A percentile compares a stretch with the other conserved stretches of the same genome.
Conservation (phyloP, 768 basidiomycete genomes). For the Rhizopogon roseolus region DNA sequence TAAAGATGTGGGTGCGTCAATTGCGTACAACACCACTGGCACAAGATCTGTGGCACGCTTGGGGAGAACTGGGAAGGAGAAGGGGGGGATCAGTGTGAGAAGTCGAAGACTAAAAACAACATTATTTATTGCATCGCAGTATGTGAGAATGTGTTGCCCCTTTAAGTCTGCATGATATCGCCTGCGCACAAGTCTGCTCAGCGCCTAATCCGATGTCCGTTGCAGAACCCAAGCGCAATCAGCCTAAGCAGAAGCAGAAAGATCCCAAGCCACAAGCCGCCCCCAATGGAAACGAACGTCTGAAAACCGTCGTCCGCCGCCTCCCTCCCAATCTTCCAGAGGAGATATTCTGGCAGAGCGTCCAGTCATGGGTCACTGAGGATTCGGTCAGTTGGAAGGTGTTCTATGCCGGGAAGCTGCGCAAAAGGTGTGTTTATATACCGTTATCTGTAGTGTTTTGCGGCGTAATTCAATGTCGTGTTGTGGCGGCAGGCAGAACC, state of each 20-base stretch:
- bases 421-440: constrained; percentile 50
- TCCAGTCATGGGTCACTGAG: constrained; percentile 76
- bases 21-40: too few relatives aligned
- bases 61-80: too few relatives aligned
- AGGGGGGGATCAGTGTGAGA: too few relatives aligned
- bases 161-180: too few relatives aligned
- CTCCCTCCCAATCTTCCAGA: constrained; percentile 92
- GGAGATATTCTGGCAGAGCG: constrained; percentile 90
- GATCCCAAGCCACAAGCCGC: constrained; percentile 26
- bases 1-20: too few relatives aligned
- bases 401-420: constrained; percentile 64
- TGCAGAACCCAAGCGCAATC: constrained; percentile 13
- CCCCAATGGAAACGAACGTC: constrained; percentile 42
- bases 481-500: constrained; percentile 51
- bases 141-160: too few relatives aligned
- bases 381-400: constrained; percentile 65
- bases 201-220: constrained; percentile 11
- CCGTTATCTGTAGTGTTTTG: background rate
- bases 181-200: too few relatives aligned
- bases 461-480: background rate
- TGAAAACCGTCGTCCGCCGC: constrained; percentile 85
- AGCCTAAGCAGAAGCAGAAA: constrained; percentile 25
- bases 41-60: too few relatives aligned
- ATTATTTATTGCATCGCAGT: too few relatives aligned
- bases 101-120: too few relatives aligned